A percentile compares a stretch with the other conserved stretches of the same genome.
These are phyloP conservation scores for Epichloe scottii DNA, from an alignment of 2,329 filamentous ascomycete species.

Conservation along the genomic window DNA sequence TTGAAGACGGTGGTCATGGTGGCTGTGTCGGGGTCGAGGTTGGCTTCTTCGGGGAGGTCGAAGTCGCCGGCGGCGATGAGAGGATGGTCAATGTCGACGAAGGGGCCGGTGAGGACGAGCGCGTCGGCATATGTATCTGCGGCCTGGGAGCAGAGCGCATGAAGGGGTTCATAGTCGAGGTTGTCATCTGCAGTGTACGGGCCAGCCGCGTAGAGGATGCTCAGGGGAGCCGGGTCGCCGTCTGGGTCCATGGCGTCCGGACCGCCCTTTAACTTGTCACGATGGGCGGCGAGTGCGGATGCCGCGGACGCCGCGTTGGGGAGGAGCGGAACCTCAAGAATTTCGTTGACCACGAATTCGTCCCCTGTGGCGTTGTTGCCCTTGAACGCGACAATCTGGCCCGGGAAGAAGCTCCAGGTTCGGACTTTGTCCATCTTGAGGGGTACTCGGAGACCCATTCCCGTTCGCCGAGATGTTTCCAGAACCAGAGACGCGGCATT, in stretches of 20 bases:
- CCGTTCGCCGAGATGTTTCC: slow-evolving; percentile 74
- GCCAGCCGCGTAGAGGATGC: slow-evolving; percentile 65
- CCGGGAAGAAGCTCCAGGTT: slow-evolving; percentile 78
- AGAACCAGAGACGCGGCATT: slow-evolving; percentile 77
- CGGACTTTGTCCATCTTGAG: slow-evolving; percentile 59
- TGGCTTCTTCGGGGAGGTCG: slow-evolving; percentile 55
- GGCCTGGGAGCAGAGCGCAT: slow-evolving; percentile 68
- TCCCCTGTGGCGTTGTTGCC: slow-evolving; percentile 80
- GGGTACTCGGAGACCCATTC: slow-evolving; percentile 70
- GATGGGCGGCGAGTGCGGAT: slow-evolving; percentile 52
- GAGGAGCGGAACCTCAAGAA: slow-evolving; percentile 63
- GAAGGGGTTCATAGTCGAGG: slow-evolving; percentile 77
- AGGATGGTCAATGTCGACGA: slow-evolving; percentile 85
- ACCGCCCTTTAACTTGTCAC: slow-evolving; percentile 53
- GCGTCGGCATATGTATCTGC: slow-evolving; percentile 63
- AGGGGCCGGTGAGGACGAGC: slow-evolving; percentile 72
- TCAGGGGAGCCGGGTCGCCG: slow-evolving; percentile 50
- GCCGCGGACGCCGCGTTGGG: slow-evolving; percentile 60
- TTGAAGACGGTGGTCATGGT: slow-evolving; percentile 78
- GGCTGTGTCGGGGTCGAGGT: slow-evolving; percentile 61
- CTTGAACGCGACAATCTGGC: slow-evolving; percentile 78
- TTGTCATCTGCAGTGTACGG: slow-evolving; percentile 91
- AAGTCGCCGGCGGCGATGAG: slow-evolving; percentile 71
- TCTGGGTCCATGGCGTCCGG: slow-evolving; percentile 48
- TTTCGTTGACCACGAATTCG: slow-evolving; percentile 67